Base-by-base conservation (phyloP, 225 moss, liverwort and hornwort genomes). In the Antitrichia curtipendula region DNA sequence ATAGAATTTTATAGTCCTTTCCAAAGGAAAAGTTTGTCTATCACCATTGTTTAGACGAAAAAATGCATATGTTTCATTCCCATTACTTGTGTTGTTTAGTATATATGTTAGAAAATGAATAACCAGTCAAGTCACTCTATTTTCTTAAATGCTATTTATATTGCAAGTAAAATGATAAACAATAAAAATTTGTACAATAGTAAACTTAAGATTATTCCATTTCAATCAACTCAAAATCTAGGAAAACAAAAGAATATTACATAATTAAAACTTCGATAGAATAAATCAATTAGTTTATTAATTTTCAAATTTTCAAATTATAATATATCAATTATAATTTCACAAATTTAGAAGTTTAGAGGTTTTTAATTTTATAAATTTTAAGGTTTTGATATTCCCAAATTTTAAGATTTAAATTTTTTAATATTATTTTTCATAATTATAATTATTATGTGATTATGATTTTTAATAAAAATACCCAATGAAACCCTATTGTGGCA, bases 191-290 rank as follows among this genome's bases (percentile, higher is more conserved):
- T 10, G 34, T 19, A 6, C 2, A 18, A 34, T 18, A 19, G 3
- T 5, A 63, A 32, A 32, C 5, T 63, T 17, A 34, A 17, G 34
- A 63, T 5, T 32, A 17, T 63, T 34, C 17, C 18, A 32, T 63
- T 17, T 34, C 18, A 32, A 63, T 32, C 34, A 34, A n/a, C 2
- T 21, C 36, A 21, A n/a, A n/a, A n/a, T n/a, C 8, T 69, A 69
- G 6, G 1, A 23, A 38, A 38, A 22, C 7, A 4, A 22, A 13
- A 40, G n/a, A 23, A 38, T 68, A 22, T 0, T 22, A 2, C 0
- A 13, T 1, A 38, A 38, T 22, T 4, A 22, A 6, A 68, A 68
- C 4, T 22, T 22, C 38, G 6, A 2, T 68, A 38, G 13, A 38
- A 0, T 12, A 23, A 38, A 38, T 68, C 23, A 38, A 38, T 22